phyloP scores from a whole-genome alignment of 75 land plant genomes.

The Adiantum capillusveneris region DNA sequence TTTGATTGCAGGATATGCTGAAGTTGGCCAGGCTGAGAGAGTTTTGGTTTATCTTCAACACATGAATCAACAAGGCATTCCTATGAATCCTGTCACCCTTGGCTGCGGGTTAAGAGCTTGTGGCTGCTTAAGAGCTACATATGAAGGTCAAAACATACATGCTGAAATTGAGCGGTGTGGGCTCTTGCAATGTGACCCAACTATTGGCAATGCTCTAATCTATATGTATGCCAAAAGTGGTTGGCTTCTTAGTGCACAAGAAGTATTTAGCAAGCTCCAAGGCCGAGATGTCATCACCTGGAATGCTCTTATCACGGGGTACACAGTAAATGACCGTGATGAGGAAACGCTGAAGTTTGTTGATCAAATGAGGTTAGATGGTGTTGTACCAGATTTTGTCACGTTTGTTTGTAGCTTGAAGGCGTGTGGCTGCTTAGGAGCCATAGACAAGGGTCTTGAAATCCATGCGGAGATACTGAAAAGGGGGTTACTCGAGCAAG shows the following conservation, averaged over 20 bases:
- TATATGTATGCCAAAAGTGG: constrained; percentile 33
- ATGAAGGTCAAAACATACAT: constrained; percentile 32
- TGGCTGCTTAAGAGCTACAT: constrained; percentile 9
- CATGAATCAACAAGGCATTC: constrained; percentile 1
- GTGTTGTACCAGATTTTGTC: constrained; percentile 21
- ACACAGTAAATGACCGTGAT: constrained; percentile 17
- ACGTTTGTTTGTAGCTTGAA: constrained; percentile 17
- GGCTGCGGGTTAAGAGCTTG: constrained; percentile 11
- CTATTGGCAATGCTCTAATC: constrained; percentile 16
- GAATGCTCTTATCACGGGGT: constrained; percentile 27
- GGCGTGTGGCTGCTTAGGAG: constrained; percentile 6
- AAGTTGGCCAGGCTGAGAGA: neutral
- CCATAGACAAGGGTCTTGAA: constrained; percentile 7
- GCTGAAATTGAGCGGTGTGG: constrained; percentile 14
- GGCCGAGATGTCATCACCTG: constrained; percentile 9
- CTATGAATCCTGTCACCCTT: constrained; percentile 6
- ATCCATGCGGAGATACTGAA: constrained; percentile 9
- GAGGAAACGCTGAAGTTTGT: constrained; percentile 12
- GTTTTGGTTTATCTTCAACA: constrained; percentile 1
- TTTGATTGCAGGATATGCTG: constrained; percentile 26
- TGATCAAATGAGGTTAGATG: constrained; percentile 13
- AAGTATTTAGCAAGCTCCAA: constrained; percentile 6
- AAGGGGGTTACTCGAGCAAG: neutral
- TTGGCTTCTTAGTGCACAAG: constrained; percentile 10
- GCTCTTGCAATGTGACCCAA: neutral